These are phyloP conservation scores for Carnegiea gigantea DNA, from an alignment of 179 eudicot genomes.

Conservation along the genomic window DNA sequence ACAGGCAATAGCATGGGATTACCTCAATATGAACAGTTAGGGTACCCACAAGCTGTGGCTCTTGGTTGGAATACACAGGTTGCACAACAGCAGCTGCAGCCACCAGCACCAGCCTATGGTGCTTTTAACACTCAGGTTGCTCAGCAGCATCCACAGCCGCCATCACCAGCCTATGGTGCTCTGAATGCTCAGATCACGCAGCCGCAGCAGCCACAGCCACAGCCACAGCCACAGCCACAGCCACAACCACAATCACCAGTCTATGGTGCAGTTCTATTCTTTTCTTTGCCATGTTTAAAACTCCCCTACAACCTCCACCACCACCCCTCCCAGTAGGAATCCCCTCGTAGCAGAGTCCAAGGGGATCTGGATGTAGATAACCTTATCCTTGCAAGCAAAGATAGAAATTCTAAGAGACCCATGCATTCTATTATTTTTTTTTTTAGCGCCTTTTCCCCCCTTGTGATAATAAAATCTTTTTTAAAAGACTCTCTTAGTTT, in stretches of 20 bases:
- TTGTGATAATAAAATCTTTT: no score
- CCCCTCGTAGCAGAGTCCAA: no score
- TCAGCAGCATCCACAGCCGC: conserved; percentile 58
- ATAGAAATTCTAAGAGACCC: no score
- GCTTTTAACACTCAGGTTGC: conserved; percentile 51
- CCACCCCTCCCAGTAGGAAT: no score
- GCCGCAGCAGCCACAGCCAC: conserved; percentile 63
- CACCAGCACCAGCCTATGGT: conserved; percentile 73
- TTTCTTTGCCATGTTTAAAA: background rate
- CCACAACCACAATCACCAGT: conserved; percentile 64
- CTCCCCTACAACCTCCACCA: background rate
- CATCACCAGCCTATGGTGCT: conserved; percentile 68
- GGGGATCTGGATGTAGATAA: no score
- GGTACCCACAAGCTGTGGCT: conserved; percentile 45
- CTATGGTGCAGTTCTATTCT: conserved; percentile 48
- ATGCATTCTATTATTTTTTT: no score
- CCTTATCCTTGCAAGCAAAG: no score
- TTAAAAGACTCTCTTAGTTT: no score
- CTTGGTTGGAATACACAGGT: conserved; percentile 69
- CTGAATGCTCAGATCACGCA: conserved; percentile 53
- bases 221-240: conserved; percentile 60
- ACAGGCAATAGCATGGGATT: conserved; percentile 35
- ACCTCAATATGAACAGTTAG: conserved; percentile 58
- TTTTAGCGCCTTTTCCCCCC: no score
- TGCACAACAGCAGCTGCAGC: conserved; percentile 56